phyloP scores from a whole-genome alignment of 306 rosid species.

The Carpinus fangiana region DNA sequence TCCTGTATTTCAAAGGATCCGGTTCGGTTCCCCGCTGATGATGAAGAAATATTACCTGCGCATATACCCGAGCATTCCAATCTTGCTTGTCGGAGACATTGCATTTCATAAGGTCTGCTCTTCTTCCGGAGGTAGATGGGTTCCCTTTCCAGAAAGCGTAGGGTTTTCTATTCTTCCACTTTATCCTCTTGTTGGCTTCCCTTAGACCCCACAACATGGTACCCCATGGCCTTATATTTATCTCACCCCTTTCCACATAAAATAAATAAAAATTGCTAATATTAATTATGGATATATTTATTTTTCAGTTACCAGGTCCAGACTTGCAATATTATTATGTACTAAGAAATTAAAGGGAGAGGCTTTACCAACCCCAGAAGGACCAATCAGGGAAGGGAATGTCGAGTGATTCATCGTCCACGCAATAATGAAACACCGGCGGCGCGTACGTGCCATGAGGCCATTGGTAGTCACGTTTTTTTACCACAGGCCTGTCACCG shows the following conservation, averaged over 20 bases:
- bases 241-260: constrained; percentile 41
- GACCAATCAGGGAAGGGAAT: constrained; percentile 61
- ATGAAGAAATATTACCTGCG: constrained; percentile 22
- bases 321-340: too few species aligned
- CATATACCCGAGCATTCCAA: constrained; percentile 46
- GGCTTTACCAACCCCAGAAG: constrained; percentile 63
- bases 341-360: too few species aligned
- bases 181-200: constrained; percentile 33
- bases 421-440: constrained; percentile 55
- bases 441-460: constrained; percentile 25
- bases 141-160: constrained; percentile 61
- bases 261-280: not conserved
- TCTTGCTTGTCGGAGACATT: constrained; percentile 32
- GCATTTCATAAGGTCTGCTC: constrained; percentile 36
- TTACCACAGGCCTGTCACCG: constrained; percentile 38
- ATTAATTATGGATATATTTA: too few species aligned
- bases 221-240: constrained; percentile 48
- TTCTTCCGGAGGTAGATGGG: constrained; percentile 6
- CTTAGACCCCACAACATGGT: constrained; percentile 19
- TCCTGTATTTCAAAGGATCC: too few species aligned
- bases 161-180: constrained; percentile 51
- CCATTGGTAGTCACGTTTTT: constrained; percentile 8
- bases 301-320: too few species aligned
- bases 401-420: constrained; percentile 27
- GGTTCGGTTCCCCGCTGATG: too few species aligned